phyloP scores from a whole-genome alignment of 2,329 filamentous ascomycete species.

The Neonectria faginata region DNA sequence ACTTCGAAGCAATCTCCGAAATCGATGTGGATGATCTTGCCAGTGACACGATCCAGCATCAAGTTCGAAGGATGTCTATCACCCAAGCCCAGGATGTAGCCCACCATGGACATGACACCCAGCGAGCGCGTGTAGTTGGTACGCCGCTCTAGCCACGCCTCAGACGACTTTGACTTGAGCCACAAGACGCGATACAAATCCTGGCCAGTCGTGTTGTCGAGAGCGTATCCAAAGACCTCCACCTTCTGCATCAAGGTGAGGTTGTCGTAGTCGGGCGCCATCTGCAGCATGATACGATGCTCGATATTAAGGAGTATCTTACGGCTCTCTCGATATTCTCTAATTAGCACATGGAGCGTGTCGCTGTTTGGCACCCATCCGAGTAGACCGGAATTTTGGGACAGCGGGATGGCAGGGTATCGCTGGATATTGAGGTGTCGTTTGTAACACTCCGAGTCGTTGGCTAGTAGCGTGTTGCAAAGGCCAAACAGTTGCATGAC shows the following conservation, averaged over 20 bases:
- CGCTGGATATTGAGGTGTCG: conserved; percentile 95
- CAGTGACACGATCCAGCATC: conserved; percentile 95
- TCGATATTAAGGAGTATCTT: conserved; percentile 99
- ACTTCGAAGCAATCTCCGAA: conserved; percentile 99
- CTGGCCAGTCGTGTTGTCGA: conserved; percentile 99
- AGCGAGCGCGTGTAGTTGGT: conserved; percentile 99
- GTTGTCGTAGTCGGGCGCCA: conserved; percentile 99
- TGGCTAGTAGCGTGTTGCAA: conserved; percentile 92
- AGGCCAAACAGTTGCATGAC: conserved; percentile 99
- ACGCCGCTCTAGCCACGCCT: conserved; percentile 95
- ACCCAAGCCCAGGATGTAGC: conserved; percentile 95
- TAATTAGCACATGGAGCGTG: conserved; percentile 94
- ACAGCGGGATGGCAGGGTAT: conserved; percentile 96
- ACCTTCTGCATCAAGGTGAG: conserved; percentile 99
- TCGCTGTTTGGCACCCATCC: conserved; percentile 99
- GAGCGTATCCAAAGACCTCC: conserved; percentile 97
- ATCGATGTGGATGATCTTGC: conserved; percentile 98
- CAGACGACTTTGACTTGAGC: conserved; percentile 98
- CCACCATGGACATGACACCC: conserved; percentile 99
- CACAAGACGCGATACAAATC: conserved; percentile 97
- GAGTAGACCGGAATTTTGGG: conserved; percentile 93
- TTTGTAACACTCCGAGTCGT: conserved; percentile 97
- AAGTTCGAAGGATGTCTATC: conserved; percentile 98
- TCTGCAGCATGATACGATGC: conserved; percentile 99
- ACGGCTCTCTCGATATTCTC: conserved; percentile 95